Percentiles rank a stretch among this genome's conserved stretches.
Conservation (phyloP, 108 stramenopile species). For the Phaeodactylum tricornutum region DNA sequence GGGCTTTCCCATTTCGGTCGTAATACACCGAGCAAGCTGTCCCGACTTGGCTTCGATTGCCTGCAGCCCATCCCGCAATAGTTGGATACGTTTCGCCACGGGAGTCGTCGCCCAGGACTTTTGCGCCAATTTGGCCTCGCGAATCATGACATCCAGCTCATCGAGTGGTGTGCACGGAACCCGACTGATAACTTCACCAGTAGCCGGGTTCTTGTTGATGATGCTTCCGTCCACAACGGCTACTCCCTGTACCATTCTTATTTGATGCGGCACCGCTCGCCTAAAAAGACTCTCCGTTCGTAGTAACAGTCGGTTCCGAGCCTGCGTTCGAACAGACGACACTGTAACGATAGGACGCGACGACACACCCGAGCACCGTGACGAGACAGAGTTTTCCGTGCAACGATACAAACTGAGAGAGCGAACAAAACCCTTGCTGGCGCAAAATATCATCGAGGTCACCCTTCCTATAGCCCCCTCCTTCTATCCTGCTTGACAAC, state of each 20-base stretch:
- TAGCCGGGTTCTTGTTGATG: slow-evolving; percentile 68
- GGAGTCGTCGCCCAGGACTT: slow-evolving; percentile 24
- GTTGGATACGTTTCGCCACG: slow-evolving; percentile 37
- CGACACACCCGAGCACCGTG: too few relatives aligned
- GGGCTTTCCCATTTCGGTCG: slow-evolving; percentile 76
- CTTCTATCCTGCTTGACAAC: too few relatives aligned
- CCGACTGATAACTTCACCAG: slow-evolving; percentile 47
- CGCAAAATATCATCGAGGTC: too few relatives aligned
- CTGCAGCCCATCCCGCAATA: slow-evolving; percentile 33
- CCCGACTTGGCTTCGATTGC: slow-evolving; percentile 20
- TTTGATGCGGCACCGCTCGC: too few relatives aligned
- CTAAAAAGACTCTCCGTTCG: too few relatives aligned
- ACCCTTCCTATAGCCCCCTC: too few relatives aligned
- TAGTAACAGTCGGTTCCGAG: too few relatives aligned
- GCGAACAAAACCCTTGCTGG: too few relatives aligned
- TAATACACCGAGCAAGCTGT: slow-evolving; percentile 17
- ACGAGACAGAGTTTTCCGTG: too few relatives aligned
- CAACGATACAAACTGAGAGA: too few relatives aligned
- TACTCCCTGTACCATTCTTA: slow-evolving; percentile 66
- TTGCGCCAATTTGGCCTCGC: slow-evolving; percentile 33
- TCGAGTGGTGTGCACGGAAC: slow-evolving; percentile 42
- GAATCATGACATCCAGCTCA: slow-evolving; percentile 34
- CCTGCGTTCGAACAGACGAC: too few relatives aligned
- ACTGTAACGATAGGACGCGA: too few relatives aligned
- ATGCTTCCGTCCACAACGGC: slow-evolving; percentile 43